Evolutionary conservation across 2,329 filamentous ascomycete genomes (phyloP), one percentile per base, ranked within the genome.

Genomic region (Sporothrix pseudoabietina): DNA sequence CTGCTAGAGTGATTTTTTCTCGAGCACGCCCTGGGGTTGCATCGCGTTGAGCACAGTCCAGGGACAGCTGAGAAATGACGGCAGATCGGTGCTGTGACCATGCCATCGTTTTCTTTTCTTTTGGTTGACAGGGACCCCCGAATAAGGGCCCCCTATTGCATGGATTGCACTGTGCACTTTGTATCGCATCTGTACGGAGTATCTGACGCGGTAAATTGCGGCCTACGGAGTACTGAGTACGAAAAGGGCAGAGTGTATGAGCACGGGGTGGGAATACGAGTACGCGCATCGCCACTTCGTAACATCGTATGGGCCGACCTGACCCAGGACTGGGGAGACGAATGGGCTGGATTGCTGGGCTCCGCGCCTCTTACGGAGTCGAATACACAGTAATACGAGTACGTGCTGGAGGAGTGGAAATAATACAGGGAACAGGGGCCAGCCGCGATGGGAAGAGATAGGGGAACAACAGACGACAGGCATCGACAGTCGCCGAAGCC

Each of bases 21-120:
- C 19, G 49, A 72, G 65, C 61, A 72, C 61, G 71, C 71, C 63
- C 71, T 59, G 9, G 63, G 9, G 71, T 72, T 49, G 49, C 71
- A 72, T 72, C 61, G 61, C 61, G 59, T 12, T 54, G 35, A 52
- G 52, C 47, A 55, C 35, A 71, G 69, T 66, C 63, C 41, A 52
- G 66, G 66, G 30, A 32, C 66, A 69, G 66, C 66, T 69, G 71
- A 72, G 47, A 72, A 57, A 66, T 39, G 49, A 72, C 47, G 44
- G 35, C 59, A 66, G 55, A 54, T 65, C 57, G 70, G 54, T 44
- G 52, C 68, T 55, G 47, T 69, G 47, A 55, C 66, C 44, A 69
- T 69, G 65, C 44, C 19, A 52, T 69, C 65, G 65, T 41, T 35
- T 66, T 66, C 3, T 66, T 52, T 52, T 49, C 6, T 10, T 52